phyloP scores from a whole-genome alignment of 345 rosid genomes.

The Ceriops decandra region DNA sequence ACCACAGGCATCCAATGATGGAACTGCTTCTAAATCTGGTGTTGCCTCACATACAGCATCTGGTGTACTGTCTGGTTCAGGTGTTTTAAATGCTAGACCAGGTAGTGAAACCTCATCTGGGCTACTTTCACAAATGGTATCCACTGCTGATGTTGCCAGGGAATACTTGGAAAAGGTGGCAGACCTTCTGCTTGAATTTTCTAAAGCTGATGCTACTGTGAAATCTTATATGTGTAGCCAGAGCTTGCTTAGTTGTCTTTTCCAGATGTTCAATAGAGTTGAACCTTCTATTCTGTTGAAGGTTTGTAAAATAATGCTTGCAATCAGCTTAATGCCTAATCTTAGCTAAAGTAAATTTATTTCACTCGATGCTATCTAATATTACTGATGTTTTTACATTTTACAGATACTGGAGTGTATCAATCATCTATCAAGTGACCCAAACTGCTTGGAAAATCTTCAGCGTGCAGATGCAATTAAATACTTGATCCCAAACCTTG shows the following conservation, averaged over 20 bases:
- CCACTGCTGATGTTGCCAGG: slow-evolving; percentile 92
- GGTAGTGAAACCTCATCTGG: slow-evolving; percentile 97
- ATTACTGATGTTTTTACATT: slow-evolving; percentile 16
- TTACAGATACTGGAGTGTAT: slow-evolving; percentile 76
- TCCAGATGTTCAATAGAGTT: slow-evolving; percentile 83
- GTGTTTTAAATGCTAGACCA: slow-evolving; percentile 92
- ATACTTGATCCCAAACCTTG: slow-evolving; percentile 89
- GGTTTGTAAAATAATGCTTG: slow-evolving; percentile 36
- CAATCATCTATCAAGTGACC: slow-evolving; percentile 84
- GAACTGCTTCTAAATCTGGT: slow-evolving; percentile 74
- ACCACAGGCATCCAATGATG: slow-evolving; percentile 46
- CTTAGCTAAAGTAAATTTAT: background rate
- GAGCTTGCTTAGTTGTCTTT: slow-evolving; percentile 85
- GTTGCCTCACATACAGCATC: slow-evolving; percentile 89
- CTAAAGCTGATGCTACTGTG: slow-evolving; percentile 90
- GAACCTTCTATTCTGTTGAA: slow-evolving; percentile 86
- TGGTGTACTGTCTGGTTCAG: slow-evolving; percentile 94
- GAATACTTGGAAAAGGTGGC: slow-evolving; percentile 97
- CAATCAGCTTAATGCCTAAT: slow-evolving; percentile 10
- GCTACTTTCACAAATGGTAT: slow-evolving; percentile 83
- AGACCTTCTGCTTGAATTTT: slow-evolving; percentile 94
- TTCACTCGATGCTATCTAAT: background rate
- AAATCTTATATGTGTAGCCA: slow-evolving; percentile 92
- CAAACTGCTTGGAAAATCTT: slow-evolving; percentile 93
- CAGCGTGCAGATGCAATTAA: slow-evolving; percentile 96